Evolutionary conservation across 768 basidiomycete species (phyloP), one percentile per base, ranked within the genome.

Genomic region (Hydnum rufescens): DNA sequence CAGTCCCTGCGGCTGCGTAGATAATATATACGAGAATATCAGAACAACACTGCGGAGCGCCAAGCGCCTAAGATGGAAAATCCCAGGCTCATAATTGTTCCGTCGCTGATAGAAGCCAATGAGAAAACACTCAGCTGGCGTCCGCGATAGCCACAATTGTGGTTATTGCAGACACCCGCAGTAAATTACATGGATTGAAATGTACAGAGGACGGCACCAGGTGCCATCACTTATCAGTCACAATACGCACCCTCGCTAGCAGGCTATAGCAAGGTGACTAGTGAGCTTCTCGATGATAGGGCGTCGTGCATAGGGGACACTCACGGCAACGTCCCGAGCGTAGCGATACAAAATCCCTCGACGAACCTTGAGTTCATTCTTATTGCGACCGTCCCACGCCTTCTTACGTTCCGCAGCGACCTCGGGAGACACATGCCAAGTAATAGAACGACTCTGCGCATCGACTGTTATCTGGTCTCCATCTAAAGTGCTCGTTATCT

Each of bases 221-320:
- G n/a, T n/a, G n/a, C n/a, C n/a, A n/a, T n/a, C n/a, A n/a, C n/a
- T n/a, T n/a, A n/a, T 51, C 30, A 88, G 64, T 89, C 86, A 60
- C 78, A 81, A 66, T 83, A 87, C 22, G 84, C 86, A 25, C 86
- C 86, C 49, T 77, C 66, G 60, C 72, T 85, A 46, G 86, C 86
- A 53, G 85, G 80, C 86, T 88, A 58, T 25, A 32, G 57, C 52
- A 26, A 32, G 51, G 47, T 53, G 42, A 8, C 8, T 22, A 47
- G 32, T n/a, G 51, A 29, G 54, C 26, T 47, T 49, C 22, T 50
- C 30, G n/a, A 47, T 57, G 5, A 43, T 18, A 32, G 4, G 5
- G 5, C 19, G 6, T 1, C 4, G 22, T 19, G n/a, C 23, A n/a
- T 4, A 42, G 16, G 23, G n/a, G 51, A n/a, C 25, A 70, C 84